Conservation (phyloP, 2,329 filamentous ascomycete genomes). For the Cryphonectria parasitica region DNA sequence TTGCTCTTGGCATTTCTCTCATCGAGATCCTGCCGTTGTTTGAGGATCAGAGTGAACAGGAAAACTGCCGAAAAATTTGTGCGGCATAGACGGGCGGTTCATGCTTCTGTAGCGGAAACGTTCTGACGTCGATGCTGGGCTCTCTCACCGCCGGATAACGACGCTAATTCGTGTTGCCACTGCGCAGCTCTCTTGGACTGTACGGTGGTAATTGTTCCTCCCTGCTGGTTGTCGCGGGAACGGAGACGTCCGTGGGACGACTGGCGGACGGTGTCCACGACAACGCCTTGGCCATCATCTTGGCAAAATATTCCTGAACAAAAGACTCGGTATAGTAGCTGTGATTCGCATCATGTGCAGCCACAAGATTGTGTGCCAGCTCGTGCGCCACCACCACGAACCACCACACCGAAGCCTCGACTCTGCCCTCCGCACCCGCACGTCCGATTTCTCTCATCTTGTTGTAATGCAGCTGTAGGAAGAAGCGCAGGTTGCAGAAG, state of each 20-base stretch:
- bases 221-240: constrained; percentile 12
- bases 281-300: constrained; percentile 63
- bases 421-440: constrained; percentile 43
- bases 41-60: background rate
- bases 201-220: constrained; percentile 29
- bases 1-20: background rate
- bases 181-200: constrained; percentile 5
- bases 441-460: constrained; percentile 41
- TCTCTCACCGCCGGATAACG: background rate
- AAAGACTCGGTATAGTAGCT: constrained; percentile 85
- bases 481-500: constrained; percentile 93
- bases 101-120: background rate
- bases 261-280: constrained; percentile 37
- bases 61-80: background rate
- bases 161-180: background rate
- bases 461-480: constrained; percentile 73
- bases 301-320: constrained; percentile 75
- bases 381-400: constrained; percentile 96
- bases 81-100: background rate
- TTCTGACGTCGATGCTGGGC: background rate
- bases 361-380: constrained; percentile 89
- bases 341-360: constrained; percentile 76
- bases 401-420: constrained; percentile 83
- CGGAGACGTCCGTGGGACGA: background rate
- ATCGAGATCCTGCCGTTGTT: background rate